Base-by-base conservation (phyloP, 495 filamentous ascomycete genomes). In the Hamigera avellanea region DNA sequence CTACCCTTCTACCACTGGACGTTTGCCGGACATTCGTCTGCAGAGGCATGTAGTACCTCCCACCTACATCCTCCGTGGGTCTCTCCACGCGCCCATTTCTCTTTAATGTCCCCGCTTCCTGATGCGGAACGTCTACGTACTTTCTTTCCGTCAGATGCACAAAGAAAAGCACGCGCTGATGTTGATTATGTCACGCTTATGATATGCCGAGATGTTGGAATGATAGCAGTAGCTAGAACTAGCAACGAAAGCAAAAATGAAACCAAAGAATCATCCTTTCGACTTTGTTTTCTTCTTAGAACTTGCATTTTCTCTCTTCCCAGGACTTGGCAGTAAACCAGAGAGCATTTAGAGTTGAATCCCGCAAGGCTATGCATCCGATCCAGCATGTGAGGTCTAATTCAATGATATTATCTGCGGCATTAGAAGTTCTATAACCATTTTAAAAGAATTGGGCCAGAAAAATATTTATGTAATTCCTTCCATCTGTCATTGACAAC, bases 171-270 rank as follows among this genome's bases (percentile, higher is more conserved):
- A 54, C 43, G 50, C 44, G 50, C 42, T n/a, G 51, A 55, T 55
- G 49, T 49, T 46, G 42, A 41, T 50, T 41, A 50, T 35, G 48
- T 49, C 43, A 57, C 41, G 50, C 29, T 56, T 54, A 56, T 43
- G 53, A 52, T 44, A 46, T 33, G 50, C 49, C 50, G 46, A 31
- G 49, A 58, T 50, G 47, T 38, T 39, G 47, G 48, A 53, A 44
- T 39, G 41, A 58, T 53, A 32, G 17, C n/a, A 12, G 26, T 21
- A 21, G 25, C 21, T 35, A 35, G 33, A 19, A 23, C 33, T 35
- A 51, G 42, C 42, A 44, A 48, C 42, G 31, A 48, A 48, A 14
- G 15, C 3, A 12, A 32, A 32, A 9, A 32, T 9, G 8, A 32
- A 32, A 32, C 27, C 27, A 30, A 6, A n/a, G 5, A 13, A 30